phyloP scores from a whole-genome alignment of 176 grass and related monocot genomes.

The Dendrocalamus sinicus region DNA sequence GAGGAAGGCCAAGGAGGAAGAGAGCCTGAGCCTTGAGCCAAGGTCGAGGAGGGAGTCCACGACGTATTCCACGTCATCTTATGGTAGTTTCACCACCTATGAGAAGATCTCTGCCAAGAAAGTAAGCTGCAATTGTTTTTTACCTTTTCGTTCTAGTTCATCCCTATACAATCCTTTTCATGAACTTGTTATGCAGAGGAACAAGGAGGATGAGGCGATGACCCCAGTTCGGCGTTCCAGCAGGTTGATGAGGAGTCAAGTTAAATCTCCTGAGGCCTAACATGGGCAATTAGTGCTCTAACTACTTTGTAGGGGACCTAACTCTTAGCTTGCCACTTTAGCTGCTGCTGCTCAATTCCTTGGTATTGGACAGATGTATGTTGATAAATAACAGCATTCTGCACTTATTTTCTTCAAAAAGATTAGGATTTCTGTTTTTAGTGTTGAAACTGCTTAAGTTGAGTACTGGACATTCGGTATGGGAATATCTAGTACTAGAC shows the following conservation, averaged over 20 bases:
- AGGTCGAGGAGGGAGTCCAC: conserved; percentile 62
- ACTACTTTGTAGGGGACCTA: conserved; percentile 37
- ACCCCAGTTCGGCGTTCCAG: conserved; percentile 85
- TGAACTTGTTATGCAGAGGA: conserved; percentile 46
- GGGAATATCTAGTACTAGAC: too few relatives aligned
- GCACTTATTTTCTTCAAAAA: conserved; percentile 43
- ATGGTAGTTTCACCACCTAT: conserved; percentile 80
- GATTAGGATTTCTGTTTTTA: conserved; percentile 20
- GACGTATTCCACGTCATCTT: conserved; percentile 58
- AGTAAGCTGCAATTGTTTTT: conserved; percentile 41
- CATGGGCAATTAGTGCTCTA: background rate
- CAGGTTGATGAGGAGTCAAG: conserved; percentile 64
- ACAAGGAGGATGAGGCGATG: conserved; percentile 73
- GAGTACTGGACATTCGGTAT: too few relatives aligned
- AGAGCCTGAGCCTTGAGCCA: conserved; percentile 37
- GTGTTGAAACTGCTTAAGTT: background rate
- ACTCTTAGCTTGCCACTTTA: conserved; percentile 43
- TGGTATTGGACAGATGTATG: conserved; percentile 21
- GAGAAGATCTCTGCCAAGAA: conserved; percentile 85
- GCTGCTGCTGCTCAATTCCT: conserved; percentile 10
- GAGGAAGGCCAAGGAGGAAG: conserved; percentile 44
- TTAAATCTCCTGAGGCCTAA: conserved; percentile 55
- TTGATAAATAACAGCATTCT: conserved; percentile 52
- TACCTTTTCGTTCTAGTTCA: background rate
- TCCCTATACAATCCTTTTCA: background rate